phyloP scores from a whole-genome alignment of 805 yeast species.

The Torulaspora indica region DNA sequence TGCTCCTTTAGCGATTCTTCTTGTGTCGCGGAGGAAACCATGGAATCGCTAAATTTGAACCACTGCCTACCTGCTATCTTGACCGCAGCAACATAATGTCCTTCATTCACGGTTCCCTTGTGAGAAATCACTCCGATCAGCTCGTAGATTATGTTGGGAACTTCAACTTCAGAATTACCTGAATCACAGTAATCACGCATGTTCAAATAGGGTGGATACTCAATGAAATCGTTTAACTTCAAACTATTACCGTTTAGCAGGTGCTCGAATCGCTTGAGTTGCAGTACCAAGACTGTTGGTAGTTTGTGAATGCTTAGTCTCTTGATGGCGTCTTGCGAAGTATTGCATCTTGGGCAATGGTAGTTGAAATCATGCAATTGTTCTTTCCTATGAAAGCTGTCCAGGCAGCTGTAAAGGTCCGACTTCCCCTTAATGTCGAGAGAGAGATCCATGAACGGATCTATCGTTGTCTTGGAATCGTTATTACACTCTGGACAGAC shows the following conservation, averaged over 20 bases:
- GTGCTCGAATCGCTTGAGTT: constrained; percentile 64
- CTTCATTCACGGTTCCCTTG: constrained; percentile 90
- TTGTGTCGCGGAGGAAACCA: constrained; percentile 59
- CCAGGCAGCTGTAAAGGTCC: constrained; percentile 58
- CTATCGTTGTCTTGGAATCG: constrained; percentile 61
- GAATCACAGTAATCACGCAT: constrained; percentile 52
- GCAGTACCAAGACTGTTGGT: constrained; percentile 78
- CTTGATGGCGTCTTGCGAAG: constrained; percentile 62
- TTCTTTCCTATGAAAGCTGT: constrained; percentile 74
- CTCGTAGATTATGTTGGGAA: constrained; percentile 58
- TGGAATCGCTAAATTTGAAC: constrained; percentile 89
- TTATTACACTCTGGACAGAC: constrained; percentile 65
- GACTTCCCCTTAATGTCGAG: constrained; percentile 56
- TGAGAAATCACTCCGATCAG: constrained; percentile 84
- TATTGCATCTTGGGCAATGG: constrained; percentile 62
- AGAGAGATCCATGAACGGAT: constrained; percentile 87
- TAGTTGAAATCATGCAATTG: constrained; percentile 63
- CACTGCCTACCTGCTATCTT: constrained; percentile 72
- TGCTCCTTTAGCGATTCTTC: constrained; percentile 63
- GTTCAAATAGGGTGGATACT: constrained; percentile 68
- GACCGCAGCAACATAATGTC: constrained; percentile 82
- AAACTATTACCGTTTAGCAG: constrained; percentile 42
- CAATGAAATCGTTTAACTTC: constrained; percentile 71
- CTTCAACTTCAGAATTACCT: constrained; percentile 9
- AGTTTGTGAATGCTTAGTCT: constrained; percentile 61